Evolutionary conservation across 495 filamentous ascomycete genomes (phyloP), one percentile per base, ranked within the genome.

Genomic region (Penicillium arizonense): DNA sequence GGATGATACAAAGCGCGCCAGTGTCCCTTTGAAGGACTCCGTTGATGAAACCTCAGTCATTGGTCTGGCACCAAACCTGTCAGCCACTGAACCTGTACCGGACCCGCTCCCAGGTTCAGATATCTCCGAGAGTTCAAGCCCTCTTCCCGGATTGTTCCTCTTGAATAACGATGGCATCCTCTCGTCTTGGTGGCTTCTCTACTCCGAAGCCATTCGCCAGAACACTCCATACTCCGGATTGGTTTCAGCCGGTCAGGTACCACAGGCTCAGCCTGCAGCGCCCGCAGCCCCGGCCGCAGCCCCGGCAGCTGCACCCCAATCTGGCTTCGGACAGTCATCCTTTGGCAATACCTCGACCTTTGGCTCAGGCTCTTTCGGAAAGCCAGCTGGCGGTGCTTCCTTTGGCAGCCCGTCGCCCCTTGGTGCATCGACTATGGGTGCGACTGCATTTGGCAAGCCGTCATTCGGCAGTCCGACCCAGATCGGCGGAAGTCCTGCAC

Each of bases 151-250:
- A 3, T 67, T 96, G 12, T 83, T 95, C 75, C 80, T 92, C 30
- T 77, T 99, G 3, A 97, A 94, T 53, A 83, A 96, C 62, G 90
- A 97, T 58, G 94, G 94, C 26, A 74, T 95, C 9, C 75, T 99
- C 7, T 80, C 79, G 20, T 76, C 85, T 16, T 99, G 95, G 95
- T 96, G 91, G 86, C 72, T 97, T 44, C 75, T 97, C 34, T 96
- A 97, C 64, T 81, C 86, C 33, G 91, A 96, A 24, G 87, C 95
- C 2, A 84, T 99, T 48, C 79, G 86, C 43, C 76, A 85, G 58
- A 82, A 84, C 0, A 80, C 82, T 11, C 79, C 82, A 0, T 97
- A 94, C 65, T 78, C 84, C 16, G 87, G 87, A 3, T 74, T 96
- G 42, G 73, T 75, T 46, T 74, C 77, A 50, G 67, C 67, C 40